Conservation (phyloP, 768 basidiomycete species). For the Auricularia heimuer region DNA sequence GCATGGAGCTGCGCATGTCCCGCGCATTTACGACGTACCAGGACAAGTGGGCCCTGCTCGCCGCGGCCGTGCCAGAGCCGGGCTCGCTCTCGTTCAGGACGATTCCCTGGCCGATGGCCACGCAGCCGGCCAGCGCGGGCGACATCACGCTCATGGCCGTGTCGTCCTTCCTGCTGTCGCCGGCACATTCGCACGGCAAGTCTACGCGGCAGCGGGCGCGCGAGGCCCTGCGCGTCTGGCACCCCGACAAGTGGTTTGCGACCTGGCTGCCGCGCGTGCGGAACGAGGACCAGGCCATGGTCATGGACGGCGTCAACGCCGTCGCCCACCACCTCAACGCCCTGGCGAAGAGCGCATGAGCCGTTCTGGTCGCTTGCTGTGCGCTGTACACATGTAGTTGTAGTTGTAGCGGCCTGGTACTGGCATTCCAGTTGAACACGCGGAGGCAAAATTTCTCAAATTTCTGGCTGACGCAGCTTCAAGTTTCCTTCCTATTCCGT, state of each 20-base stretch:
- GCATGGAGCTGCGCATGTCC: background rate
- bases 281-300: background rate
- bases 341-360: background rate
- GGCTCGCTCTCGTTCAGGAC: conserved; percentile 40
- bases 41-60: background rate
- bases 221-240: conserved; percentile 63
- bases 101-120: conserved; percentile 63
- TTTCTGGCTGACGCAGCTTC: no score
- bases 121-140: conserved; percentile 30
- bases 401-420: no score
- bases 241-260: conserved; percentile 53
- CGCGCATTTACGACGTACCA: background rate
- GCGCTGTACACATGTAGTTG: no score
- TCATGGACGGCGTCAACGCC: conserved; percentile 3
- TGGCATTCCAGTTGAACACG: no score
- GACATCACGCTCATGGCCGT: conserved; percentile 51
- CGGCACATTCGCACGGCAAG: conserved; percentile 48
- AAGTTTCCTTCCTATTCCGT: no score
- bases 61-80: background rate
- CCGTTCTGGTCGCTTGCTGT: no score
- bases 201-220: conserved; percentile 58
- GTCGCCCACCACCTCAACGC: conserved; percentile 7
- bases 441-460: no score
- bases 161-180: conserved; percentile 50
- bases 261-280: background rate